phyloP scores from a whole-genome alignment of 257 asterid species.

The Datura wrightii region DNA sequence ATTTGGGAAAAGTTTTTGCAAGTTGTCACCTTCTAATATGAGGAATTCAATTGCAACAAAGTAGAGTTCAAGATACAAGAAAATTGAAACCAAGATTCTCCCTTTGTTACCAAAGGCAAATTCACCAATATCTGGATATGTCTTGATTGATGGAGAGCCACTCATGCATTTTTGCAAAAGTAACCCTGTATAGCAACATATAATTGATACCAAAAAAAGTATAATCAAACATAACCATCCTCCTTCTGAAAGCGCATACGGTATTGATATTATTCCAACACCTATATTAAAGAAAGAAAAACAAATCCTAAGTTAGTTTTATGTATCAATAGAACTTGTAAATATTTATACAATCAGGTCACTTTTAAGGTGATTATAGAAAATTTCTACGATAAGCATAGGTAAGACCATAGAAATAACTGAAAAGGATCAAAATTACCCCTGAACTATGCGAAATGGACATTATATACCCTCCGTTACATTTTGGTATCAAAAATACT shows the following conservation, averaged over 20 bases:
- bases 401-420: not conserved
- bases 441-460: too few relatives aligned
- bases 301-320: not conserved
- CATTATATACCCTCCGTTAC: too few relatives aligned
- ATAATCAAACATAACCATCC: constrained; percentile 55
- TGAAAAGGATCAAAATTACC: too few relatives aligned
- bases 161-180: constrained; percentile 58
- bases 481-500: too few relatives aligned
- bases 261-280: constrained; percentile 57
- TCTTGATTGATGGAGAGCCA: constrained; percentile 39
- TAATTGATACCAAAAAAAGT: constrained; percentile 40
- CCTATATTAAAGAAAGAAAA: constrained; percentile 32
- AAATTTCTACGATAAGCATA: not conserved
- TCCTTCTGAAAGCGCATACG: constrained; percentile 58
- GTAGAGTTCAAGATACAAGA: constrained; percentile 57
- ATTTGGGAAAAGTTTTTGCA: constrained; percentile 57
- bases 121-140: constrained; percentile 61
- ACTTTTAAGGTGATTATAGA: not conserved
- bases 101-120: constrained; percentile 58
- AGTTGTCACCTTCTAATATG: constrained; percentile 59
- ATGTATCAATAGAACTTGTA: not conserved
- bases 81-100: constrained; percentile 40
- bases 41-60: constrained; percentile 59
- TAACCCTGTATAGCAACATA: constrained; percentile 55
- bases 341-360: not conserved